Evolutionary conservation across 1,284 basidiomycete genomes (phyloP).

Genomic region (Malassezia japonica): DNA sequence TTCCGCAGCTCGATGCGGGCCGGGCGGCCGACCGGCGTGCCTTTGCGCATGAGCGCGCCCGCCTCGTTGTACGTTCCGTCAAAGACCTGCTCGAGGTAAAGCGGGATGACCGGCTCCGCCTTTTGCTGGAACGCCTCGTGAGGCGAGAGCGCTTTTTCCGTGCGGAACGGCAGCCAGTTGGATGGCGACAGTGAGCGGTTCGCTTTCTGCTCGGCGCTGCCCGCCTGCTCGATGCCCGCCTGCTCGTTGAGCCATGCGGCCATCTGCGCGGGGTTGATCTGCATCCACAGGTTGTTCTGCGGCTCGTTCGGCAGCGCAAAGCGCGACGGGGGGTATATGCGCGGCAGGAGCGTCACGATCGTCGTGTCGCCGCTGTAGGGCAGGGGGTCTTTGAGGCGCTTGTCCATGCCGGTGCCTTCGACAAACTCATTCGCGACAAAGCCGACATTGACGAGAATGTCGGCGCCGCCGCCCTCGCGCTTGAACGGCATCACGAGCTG

Average conservation of each 20-base stretch:
- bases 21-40: slow-evolving; percentile 73
- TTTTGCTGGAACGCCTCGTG: slow-evolving; percentile 4
- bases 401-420: slow-evolving; percentile 40
- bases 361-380: not conserved
- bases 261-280: slow-evolving; percentile 76
- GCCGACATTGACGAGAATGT: slow-evolving; percentile 67
- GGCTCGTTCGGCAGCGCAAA: slow-evolving; percentile 86
- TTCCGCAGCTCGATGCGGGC: slow-evolving; percentile 83
- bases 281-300: slow-evolving; percentile 67
- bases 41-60: slow-evolving; percentile 58
- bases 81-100: slow-evolving; percentile 43
- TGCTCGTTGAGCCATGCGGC: slow-evolving; percentile 61
- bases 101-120: slow-evolving; percentile 46
- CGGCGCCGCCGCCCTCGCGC: slow-evolving; percentile 55
- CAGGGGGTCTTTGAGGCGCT: slow-evolving; percentile 19
- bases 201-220: not conserved
- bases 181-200: not conserved
- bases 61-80: slow-evolving; percentile 67
- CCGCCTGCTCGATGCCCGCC: slow-evolving; percentile 52
- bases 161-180: not conserved
- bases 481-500: slow-evolving; percentile 76
- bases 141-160: not conserved
- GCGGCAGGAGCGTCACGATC: slow-evolving; percentile 27
- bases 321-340: slow-evolving; percentile 52
- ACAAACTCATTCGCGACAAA: slow-evolving; percentile 58